These are phyloP conservation scores for Sporothrix sp. DNA, from an alignment of 2,329 filamentous ascomycete species.

Conservation along the genomic window DNA sequence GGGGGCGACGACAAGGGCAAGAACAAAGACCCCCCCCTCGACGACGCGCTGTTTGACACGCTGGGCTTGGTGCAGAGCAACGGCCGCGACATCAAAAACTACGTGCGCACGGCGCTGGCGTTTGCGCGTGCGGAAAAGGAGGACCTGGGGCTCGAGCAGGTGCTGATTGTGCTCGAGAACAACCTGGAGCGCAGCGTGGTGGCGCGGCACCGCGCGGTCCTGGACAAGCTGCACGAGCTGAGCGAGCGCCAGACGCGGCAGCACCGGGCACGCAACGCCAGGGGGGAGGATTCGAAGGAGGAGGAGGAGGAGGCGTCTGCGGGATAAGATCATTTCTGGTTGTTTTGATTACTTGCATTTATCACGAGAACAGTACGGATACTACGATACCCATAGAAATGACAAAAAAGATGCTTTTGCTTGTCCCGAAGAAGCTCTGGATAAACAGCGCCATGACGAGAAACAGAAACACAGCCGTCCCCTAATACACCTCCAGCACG, in stretches of 20 bases:
- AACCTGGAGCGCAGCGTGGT: neutral
- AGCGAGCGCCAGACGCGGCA: neutral
- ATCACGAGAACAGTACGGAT: neutral
- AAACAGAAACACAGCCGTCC: neutral
- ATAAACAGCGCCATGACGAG: too few relatives aligned
- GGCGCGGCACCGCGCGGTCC: neutral
- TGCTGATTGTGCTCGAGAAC: conserved; percentile 5
- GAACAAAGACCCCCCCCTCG: neutral
- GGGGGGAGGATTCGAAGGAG: neutral
- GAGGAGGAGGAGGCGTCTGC: too few relatives aligned
- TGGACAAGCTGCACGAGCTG: neutral
- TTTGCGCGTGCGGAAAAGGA: conserved; percentile 2
- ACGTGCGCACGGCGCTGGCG: conserved; percentile 2
- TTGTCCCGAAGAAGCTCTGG: too few relatives aligned
- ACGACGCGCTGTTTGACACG: neutral
- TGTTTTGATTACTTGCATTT: too few relatives aligned
- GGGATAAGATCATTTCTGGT: too few relatives aligned
- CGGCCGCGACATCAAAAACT: conserved; percentile 7
- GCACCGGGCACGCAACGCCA: neutral
- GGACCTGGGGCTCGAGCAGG: conserved; percentile 7
- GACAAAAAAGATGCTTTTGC: neutral
- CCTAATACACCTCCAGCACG: conserved; percentile 90
- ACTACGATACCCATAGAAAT: neutral
- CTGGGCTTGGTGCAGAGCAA: conserved; percentile 4
- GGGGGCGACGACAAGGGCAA: neutral